Evolutionary conservation across 306 rosid genomes (phyloP).

Genomic region (Ochetophila trinervis): DNA sequence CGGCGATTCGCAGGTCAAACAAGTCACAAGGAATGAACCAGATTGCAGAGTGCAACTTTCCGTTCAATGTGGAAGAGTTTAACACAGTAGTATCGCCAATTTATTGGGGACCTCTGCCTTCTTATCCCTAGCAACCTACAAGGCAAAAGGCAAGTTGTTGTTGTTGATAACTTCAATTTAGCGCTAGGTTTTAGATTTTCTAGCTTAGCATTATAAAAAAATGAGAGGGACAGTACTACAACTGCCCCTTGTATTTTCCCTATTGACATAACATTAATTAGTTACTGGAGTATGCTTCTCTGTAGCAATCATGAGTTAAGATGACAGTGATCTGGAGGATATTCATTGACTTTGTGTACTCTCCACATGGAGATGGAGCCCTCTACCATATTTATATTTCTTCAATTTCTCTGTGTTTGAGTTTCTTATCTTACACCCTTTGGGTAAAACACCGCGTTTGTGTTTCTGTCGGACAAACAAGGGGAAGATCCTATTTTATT

Average conservation of each 20-base stretch:
- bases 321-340: background rate
- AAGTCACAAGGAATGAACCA: conserved; percentile 29
- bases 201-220: too few species aligned
- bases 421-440: background rate
- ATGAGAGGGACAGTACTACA: too few species aligned
- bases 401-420: background rate
- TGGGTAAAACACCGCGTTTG: conserved; percentile 1
- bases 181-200: too few species aligned
- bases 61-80: conserved; percentile 52
- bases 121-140: conserved; percentile 36
- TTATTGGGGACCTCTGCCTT: conserved; percentile 61
- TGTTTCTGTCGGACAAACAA: background rate
- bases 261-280: too few species aligned
- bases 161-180: background rate
- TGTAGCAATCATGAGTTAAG: too few species aligned
- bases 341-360: background rate
- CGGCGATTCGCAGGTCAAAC: conserved; percentile 40
- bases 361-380: background rate
- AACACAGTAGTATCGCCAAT: conserved; percentile 53
- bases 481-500: background rate
- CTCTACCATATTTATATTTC: background rate
- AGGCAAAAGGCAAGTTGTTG: background rate
- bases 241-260: too few species aligned
- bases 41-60: conserved; percentile 47
- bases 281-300: too few species aligned